Base-by-base conservation (phyloP, 1,284 basidiomycete genomes). In the Sporisorium graminicola region DNA sequence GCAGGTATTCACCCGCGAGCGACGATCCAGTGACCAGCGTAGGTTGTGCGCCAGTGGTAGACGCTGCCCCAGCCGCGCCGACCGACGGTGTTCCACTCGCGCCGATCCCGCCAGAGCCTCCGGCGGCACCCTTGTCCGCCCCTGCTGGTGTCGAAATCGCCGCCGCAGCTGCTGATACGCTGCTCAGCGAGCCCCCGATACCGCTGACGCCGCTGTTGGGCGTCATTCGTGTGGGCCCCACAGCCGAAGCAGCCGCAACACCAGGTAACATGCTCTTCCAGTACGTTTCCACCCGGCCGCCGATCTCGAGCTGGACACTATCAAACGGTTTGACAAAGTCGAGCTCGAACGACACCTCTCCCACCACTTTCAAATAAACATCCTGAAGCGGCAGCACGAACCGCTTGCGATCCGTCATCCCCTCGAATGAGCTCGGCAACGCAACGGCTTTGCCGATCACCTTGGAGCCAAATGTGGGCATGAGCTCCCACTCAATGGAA, bases 391-490 rank as follows among this genome's bases (percentile, higher is more conserved):
- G 95, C 49, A 85, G 62, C 3, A 80, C 77, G 56, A 85, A 78
- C 7, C 69, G 65, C 53, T 79, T 82, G 27, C 83, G 78, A 56
- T 81, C 80, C 31, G 79, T 77, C 68, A 84, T 79, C 10, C 73
- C 70, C 16, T 90, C 90, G 78, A 93, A 91, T 54, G 92, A 88
- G 2, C 90, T 90, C 3, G 95, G 92, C 33, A 95, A 88, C 26
- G 94, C 93, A 49, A 95, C 91, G 18, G 94, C 95, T 74, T 95
- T 91, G 29, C 96, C 97, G 72, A 99, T 94, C 37, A 95, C 94
- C 87, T 95, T 96, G 33, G 94, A 95, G n/a, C 97, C 97, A 86
- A 99, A 99, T 70, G 94, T 98, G 9, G 97, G 97, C 87, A 96
- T 98, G 27, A 99, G 88, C 43, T 96, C 98, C 85, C 98, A 94